Conservation (phyloP, 768 basidiomycete species). For the Ramaria sp. region DNA sequence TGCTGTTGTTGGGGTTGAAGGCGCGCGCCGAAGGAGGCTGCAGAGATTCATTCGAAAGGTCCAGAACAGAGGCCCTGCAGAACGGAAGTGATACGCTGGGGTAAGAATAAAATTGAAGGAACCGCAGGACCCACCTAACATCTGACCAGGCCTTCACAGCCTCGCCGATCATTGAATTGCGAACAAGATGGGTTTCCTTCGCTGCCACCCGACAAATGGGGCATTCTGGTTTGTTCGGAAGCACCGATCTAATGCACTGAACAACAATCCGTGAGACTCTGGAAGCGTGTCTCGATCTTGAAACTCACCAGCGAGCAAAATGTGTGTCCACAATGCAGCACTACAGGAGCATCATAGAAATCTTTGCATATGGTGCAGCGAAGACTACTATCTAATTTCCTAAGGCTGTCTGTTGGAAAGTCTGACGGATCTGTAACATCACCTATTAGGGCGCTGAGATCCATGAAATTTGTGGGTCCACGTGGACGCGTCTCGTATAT, state of each 20-base stretch:
- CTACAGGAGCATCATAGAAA: constrained; percentile 62
- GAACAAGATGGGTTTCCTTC: constrained; percentile 53
- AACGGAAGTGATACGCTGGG: not conserved
- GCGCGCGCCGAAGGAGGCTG: not conserved
- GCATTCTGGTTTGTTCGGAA: constrained; percentile 49
- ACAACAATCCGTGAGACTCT: not conserved
- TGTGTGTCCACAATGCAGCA: constrained; percentile 64
- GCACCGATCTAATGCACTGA: not conserved
- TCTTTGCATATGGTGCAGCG: constrained; percentile 74
- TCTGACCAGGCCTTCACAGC: constrained; percentile 59
- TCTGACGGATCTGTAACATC: constrained; percentile 55
- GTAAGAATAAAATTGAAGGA: not conserved
- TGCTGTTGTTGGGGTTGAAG: not conserved
- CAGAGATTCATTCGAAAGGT: constrained; percentile 24
- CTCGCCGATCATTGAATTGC: constrained; percentile 63
- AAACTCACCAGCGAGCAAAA: constrained; percentile 68
- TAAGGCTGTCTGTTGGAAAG: constrained; percentile 43
- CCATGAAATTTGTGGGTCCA: not conserved
- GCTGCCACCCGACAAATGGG: constrained; percentile 49
- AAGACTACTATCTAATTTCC: constrained; percentile 50
- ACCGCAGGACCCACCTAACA: constrained; percentile 39
- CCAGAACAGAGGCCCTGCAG: constrained; percentile 33
- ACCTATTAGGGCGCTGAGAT: not conserved
- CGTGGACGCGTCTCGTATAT: not conserved
- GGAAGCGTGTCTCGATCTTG: constrained; percentile 17